Base-by-base conservation (phyloP, 2,329 filamentous ascomycete species). In the Oidium heveae region DNA sequence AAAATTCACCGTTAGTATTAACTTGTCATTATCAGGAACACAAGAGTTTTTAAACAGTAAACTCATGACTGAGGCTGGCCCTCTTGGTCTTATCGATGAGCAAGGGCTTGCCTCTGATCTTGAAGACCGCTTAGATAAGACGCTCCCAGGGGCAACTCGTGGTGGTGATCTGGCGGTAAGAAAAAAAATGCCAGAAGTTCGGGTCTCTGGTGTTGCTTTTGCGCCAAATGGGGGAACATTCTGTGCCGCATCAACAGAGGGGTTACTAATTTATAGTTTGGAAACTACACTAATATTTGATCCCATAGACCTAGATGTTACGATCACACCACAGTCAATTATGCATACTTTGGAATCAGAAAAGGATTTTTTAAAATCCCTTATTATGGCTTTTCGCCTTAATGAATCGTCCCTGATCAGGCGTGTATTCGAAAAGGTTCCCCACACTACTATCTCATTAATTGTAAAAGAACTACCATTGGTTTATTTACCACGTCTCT, bases 11-110 rank as follows among this genome's bases (percentile, higher is more conserved):
- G 88, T 96, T 63, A 94, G 86, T 61, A 78, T 94, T 63, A 98
- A 98, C 67, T 72, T 95, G n/a, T 94, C 88, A 1, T 72, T 98
- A 2, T 88, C 94, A 20, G 91, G 91, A 50, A 98, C 91, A 0
- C 89, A 96, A 64, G 91, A 98, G 66, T 94, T 94, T 67, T 75
- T 98, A 59, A 96, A 94, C 73, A 94, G 86, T 70, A 86, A 82
- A 63, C 73, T 85, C 20, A 75, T 98, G 62, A 95, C 88, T 12
- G 91, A 96, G 69, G 89, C 85, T 15, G 91, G 91, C 1, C 84
- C 91, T 0, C 70, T 75, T 54, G 88, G 75, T 8, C 77, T 94
- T n/a, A 75, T 98, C 18, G 89, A 98, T 63, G 82, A 87, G 54
- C 79, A 84, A 63, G 87, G 84, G 41, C 88, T 95, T 64, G 84